Evolutionary conservation across 768 basidiomycete species (phyloP).

Genomic region (Lactifluus subvellereus): DNA sequence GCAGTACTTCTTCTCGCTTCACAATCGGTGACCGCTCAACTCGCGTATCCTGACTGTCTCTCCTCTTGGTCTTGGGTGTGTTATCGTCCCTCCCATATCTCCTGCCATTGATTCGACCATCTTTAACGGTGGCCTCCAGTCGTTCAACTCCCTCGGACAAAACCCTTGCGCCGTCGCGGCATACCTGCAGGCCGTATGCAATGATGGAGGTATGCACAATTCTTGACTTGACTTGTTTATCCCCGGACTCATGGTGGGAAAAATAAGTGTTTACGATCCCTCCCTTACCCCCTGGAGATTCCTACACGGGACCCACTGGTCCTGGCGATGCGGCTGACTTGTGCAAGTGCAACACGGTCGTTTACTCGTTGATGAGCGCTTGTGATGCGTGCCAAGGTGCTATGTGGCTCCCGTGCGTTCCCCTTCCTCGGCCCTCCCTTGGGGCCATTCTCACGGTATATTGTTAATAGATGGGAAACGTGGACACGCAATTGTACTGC

Average conservation of each 20-base stretch:
- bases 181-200: constrained; percentile 2
- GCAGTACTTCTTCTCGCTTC: not conserved
- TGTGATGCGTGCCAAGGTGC: constrained; percentile 32
- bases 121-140: not conserved
- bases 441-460: not conserved
- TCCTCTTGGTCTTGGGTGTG: constrained; percentile 9
- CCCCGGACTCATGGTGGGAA: not conserved
- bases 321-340: constrained; percentile 26
- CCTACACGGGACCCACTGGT: constrained; percentile 17
- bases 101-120: not conserved
- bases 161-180: constrained; percentile 5
- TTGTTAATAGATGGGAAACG: not conserved
- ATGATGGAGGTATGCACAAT: constrained; percentile 5
- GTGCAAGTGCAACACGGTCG: constrained; percentile 32
- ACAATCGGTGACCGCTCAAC: not conserved
- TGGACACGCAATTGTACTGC: constrained; percentile 1
- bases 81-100: not conserved
- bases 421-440: not conserved
- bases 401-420: constrained; percentile 22
- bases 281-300: not conserved
- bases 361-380: constrained; percentile 34
- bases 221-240: not conserved
- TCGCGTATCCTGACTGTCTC: not conserved
- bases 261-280: constrained; percentile 4
- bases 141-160: constrained; percentile 13